phyloP scores from a whole-genome alignment of 345 rosid genomes.

The Hibiscus trionum region DNA sequence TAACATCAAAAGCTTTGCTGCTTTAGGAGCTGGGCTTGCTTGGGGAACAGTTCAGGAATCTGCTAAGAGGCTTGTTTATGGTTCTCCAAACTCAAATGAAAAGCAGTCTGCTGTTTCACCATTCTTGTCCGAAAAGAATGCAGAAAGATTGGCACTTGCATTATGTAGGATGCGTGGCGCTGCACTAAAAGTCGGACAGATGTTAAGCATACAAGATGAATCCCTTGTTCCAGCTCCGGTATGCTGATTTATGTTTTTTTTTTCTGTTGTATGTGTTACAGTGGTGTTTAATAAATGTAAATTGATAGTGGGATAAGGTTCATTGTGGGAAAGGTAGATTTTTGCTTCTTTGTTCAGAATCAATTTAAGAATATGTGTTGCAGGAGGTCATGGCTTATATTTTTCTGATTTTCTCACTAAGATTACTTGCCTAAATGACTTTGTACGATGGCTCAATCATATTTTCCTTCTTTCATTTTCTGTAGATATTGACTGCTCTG shows the following conservation, averaged over 20 bases:
- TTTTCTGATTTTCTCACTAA: not conserved
- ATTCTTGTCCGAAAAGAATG: constrained; percentile 70
- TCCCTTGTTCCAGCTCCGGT: constrained; percentile 98
- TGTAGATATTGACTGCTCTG: constrained; percentile 85
- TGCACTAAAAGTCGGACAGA: constrained; percentile 89
- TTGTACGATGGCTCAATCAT: not conserved
- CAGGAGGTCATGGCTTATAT: not conserved
- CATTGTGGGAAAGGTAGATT: not conserved
- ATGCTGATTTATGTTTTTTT: not conserved
- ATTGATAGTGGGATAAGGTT: not conserved
- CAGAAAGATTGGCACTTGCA: constrained; percentile 88
- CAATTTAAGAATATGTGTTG: no score
- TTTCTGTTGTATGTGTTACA: not conserved
- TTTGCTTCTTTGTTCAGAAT: no score
- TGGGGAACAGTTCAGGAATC: constrained; percentile 96
- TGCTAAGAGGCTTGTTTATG: constrained; percentile 68
- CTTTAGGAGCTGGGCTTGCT: constrained; percentile 95
- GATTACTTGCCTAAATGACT: not conserved
- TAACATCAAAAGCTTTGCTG: constrained; percentile 77
- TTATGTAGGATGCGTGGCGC: constrained; percentile 99
- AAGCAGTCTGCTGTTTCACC: constrained; percentile 65
- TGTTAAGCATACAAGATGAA: constrained; percentile 97
- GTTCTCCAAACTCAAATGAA: constrained; percentile 43
- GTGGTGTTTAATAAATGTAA: not conserved
- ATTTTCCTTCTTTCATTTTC: constrained; percentile 20